These are phyloP conservation scores for Achlya hypogyna DNA, from an alignment of 352 stramenopile species.

Conservation along the genomic window DNA sequence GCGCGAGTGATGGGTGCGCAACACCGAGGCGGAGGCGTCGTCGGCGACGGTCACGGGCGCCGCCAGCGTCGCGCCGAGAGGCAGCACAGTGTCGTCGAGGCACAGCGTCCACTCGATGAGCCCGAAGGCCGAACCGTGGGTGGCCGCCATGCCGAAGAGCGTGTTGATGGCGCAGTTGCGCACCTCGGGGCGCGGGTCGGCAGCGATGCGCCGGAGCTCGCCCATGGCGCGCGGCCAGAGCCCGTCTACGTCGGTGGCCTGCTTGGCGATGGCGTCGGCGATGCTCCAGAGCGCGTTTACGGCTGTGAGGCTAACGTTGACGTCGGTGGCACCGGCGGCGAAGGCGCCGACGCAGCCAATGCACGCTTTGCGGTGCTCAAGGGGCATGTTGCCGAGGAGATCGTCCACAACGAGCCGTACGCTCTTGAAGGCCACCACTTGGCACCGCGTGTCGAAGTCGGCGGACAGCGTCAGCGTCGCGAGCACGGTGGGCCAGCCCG, in stretches of 20 bases:
- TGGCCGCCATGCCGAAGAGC: conserved; percentile 94
- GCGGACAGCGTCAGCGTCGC: conserved; percentile 51
- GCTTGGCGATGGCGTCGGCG: conserved; percentile 74
- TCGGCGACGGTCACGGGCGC: background rate
- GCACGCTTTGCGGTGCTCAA: conserved; percentile 52
- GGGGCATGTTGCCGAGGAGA: conserved; percentile 84
- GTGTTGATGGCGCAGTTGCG: conserved; percentile 97
- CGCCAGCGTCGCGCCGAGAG: conserved; percentile 56
- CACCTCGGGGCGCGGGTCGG: conserved; percentile 90
- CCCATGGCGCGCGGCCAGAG: conserved; percentile 43
- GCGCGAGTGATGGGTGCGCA: conserved; percentile 92
- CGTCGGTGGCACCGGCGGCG: conserved; percentile 87
- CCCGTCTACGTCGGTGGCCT: conserved; percentile 24
- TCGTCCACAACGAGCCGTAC: conserved; percentile 96
- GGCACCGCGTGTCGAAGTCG: conserved; percentile 61
- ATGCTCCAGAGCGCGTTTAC: conserved; percentile 96
- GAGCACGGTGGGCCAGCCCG: conserved; percentile 65
- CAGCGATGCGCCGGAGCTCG: conserved; percentile 79
- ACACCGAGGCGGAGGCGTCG: conserved; percentile 18
- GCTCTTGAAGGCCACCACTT: conserved; percentile 89
- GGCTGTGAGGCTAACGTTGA: conserved; percentile 97
- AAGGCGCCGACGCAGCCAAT: conserved; percentile 93
- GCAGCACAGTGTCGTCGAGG: conserved; percentile 90
- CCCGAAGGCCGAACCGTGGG: conserved; percentile 88
- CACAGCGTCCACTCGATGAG: conserved; percentile 89